A percentile compares a stretch with the other conserved stretches of the same genome.
Evolutionary conservation across 1,284 basidiomycete genomes (phyloP).

Genomic region (Puccinia hordei): DNA sequence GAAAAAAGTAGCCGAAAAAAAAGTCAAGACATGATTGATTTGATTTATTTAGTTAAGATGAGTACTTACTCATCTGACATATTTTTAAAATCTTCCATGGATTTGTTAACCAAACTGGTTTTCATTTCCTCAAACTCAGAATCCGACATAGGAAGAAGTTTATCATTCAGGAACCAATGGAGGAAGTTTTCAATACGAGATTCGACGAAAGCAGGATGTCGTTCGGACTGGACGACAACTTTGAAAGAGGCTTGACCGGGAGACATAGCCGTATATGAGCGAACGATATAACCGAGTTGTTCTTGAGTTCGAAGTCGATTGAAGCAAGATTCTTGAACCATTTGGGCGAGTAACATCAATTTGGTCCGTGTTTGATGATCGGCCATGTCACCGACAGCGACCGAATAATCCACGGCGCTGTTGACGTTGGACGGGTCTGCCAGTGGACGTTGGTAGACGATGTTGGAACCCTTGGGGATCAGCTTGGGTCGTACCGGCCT

Average conservation of each 20-base stretch:
- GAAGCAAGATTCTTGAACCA: constrained; percentile 87
- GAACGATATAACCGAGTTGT: constrained; percentile 89
- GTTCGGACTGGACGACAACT: constrained; percentile 90
- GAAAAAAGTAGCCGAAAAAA: constrained; percentile 9
- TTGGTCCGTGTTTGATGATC: constrained; percentile 64
- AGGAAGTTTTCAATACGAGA: constrained; percentile 83
- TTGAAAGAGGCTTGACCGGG: constrained; percentile 75
- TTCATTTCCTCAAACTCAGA: constrained; percentile 71
- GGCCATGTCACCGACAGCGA: constrained; percentile 59
- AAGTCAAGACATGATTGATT: not conserved
- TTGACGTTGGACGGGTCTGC: constrained; percentile 86
- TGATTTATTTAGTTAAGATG: not conserved
- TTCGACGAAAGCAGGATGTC: constrained; percentile 80
- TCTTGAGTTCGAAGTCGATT: constrained; percentile 91
- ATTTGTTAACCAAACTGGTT: constrained; percentile 68
- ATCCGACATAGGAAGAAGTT: constrained; percentile 62
- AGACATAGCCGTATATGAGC: constrained; percentile 62
- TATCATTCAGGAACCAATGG: constrained; percentile 60
- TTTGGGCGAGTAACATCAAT: constrained; percentile 66
- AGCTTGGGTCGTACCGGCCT: constrained; percentile 68
- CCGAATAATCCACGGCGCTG: constrained; percentile 64
- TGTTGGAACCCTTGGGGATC: constrained; percentile 69
- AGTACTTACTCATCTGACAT: constrained; percentile 66
- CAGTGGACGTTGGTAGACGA: constrained; percentile 71
- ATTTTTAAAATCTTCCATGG: constrained; percentile 74